phyloP scores from a whole-genome alignment of 306 rosid species.

The Cicer pinnatifidum region DNA sequence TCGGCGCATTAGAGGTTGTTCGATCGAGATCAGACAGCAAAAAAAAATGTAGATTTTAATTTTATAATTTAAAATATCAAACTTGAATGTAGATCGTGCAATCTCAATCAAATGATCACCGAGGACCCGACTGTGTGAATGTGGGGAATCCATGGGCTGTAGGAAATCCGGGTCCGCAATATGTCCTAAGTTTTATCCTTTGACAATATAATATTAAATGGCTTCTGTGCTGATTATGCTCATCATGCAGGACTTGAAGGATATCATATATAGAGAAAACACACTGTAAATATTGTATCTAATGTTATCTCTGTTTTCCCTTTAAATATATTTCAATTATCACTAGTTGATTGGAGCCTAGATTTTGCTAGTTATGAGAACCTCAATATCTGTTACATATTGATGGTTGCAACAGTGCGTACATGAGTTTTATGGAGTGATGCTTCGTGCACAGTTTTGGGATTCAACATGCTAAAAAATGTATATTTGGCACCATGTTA shows the following conservation, averaged over 20 bases:
- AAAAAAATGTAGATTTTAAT: too few relatives aligned
- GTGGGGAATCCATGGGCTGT: too few relatives aligned
- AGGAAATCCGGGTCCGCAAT: too few relatives aligned
- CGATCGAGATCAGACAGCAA: too few relatives aligned
- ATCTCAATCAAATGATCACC: too few relatives aligned
- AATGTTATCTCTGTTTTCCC: not conserved
- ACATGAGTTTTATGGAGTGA: not conserved
- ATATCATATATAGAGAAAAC: conserved; percentile 30
- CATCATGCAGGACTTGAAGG: conserved; percentile 48
- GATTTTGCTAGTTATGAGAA: conserved; percentile 42
- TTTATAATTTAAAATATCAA: too few relatives aligned
- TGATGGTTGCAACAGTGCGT: not conserved
- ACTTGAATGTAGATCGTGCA: too few relatives aligned
- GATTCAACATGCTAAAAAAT: conserved; percentile 9
- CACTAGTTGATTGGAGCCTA: conserved; percentile 9
- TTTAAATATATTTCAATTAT: conserved; percentile 27
- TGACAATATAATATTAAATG: conserved; percentile 4
- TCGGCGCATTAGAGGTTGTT: too few relatives aligned
- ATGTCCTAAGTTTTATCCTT: not conserved
- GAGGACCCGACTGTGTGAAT: too few relatives aligned
- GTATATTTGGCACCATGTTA: not conserved
- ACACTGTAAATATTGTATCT: conserved; percentile 52
- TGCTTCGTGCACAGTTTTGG: conserved; percentile 15
- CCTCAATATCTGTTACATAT: not conserved
- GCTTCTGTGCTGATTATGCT: conserved; percentile 37